Evolutionary conservation across 2,329 filamentous ascomycete genomes (phyloP).

Genomic region (Alternaria ethzedia): DNA sequence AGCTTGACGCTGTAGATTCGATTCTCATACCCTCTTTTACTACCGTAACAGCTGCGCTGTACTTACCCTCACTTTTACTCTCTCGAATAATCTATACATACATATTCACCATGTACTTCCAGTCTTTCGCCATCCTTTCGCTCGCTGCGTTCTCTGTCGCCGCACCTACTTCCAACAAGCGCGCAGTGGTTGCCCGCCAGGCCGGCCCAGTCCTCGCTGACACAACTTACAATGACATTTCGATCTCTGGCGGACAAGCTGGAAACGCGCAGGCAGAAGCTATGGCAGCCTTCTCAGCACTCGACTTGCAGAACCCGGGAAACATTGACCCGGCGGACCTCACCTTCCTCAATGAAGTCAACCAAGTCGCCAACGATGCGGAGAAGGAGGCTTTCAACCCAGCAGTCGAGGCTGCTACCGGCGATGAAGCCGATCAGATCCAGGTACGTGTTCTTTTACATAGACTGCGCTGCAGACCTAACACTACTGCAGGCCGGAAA

Average conservation of each 20-base stretch:
- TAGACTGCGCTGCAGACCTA: not conserved
- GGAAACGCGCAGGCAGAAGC: constrained; percentile 63
- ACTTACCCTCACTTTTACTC: constrained; percentile 2
- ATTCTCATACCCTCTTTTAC: constrained; percentile 15
- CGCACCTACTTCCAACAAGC: constrained; percentile 28
- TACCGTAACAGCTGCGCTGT: constrained; percentile 37
- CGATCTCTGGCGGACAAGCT: constrained; percentile 59
- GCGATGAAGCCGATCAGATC: constrained; percentile 54
- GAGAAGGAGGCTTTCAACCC: constrained; percentile 63
- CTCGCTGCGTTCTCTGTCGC: constrained; percentile 36
- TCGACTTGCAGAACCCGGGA: constrained; percentile 55
- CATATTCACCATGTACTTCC: constrained; percentile 39
- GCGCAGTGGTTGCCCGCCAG: constrained; percentile 26
- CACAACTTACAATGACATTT: constrained; percentile 51
- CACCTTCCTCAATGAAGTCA: constrained; percentile 60
- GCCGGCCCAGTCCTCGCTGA: constrained; percentile 32
- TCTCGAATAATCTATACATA: not conserved
- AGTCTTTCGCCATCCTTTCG: constrained; percentile 32
- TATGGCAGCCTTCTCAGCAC: constrained; percentile 61
- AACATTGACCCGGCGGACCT: constrained; percentile 57
- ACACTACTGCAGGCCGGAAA: constrained; percentile 57
- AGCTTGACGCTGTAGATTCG: constrained; percentile 40
- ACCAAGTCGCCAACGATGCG: constrained; percentile 61
- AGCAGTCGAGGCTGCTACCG: constrained; percentile 57
- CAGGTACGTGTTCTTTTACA: constrained; percentile 18